These are phyloP conservation scores for Teunomyces aglyptinius DNA, from an alignment of 805 yeast genomes.

Conservation along the genomic window DNA sequence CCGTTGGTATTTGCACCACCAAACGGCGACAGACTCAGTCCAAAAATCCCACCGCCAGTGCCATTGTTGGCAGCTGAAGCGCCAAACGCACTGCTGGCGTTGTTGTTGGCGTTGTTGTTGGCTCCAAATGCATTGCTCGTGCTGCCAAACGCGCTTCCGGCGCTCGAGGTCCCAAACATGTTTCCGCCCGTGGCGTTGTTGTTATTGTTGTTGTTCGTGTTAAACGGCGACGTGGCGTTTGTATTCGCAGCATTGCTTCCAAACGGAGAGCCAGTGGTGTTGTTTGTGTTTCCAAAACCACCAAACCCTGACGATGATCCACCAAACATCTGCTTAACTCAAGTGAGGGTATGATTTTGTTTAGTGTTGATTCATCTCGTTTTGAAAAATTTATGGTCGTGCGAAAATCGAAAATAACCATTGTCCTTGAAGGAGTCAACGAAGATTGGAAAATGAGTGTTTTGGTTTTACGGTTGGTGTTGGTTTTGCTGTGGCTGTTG, in stretches of 20 bases:
- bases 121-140: conserved; percentile 21
- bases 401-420: not conserved
- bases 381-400: not conserved
- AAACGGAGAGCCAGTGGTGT: conserved; percentile 33
- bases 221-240: conserved; percentile 16
- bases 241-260: conserved; percentile 25
- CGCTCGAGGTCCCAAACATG: conserved; percentile 21
- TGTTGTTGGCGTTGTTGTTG: conserved; percentile 17
- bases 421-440: too few species aligned
- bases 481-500: too few species aligned
- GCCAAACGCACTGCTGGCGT: conserved; percentile 28
- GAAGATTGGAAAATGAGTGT: too few species aligned
- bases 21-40: conserved; percentile 8
- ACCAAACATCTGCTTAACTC: conserved; percentile 42
- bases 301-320: conserved; percentile 51
- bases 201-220: conserved; percentile 11
- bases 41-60: conserved; percentile 16
- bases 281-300: conserved; percentile 27
- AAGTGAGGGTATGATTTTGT: not conserved
- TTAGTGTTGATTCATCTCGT: not conserved
- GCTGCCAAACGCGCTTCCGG: conserved; percentile 17
- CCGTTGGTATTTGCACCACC: conserved; percentile 4
- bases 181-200: conserved; percentile 14
- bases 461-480: too few species aligned
- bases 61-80: conserved; percentile 19